Base-by-base conservation (phyloP, 345 rosid species). In the Brassica carinata region DNA sequence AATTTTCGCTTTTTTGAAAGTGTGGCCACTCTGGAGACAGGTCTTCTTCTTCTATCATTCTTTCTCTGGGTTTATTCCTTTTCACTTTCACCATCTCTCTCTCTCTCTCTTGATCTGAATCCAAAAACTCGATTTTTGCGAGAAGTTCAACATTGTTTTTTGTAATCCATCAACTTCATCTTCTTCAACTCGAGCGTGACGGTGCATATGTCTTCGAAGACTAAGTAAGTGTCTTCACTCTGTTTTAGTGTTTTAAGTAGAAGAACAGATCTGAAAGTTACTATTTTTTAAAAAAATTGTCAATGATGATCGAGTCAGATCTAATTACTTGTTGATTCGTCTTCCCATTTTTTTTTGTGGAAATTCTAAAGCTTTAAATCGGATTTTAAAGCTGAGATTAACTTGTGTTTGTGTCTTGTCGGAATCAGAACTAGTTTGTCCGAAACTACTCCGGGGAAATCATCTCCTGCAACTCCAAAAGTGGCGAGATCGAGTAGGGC, bases 401-500 rank as follows among this genome's bases (percentile, higher is more conserved):
- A 18, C 10, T 43, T 10, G 27, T 26, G 58, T 57, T 55, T 79
- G 10, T 51, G 79, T 69, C 70, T 74, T 75, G 55, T 29, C 79
- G 65, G 68, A 14, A 75, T 63, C 91, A 96, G 99, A 90, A 85
- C 94, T 75, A 82, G 88, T 73, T 73, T 88, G 63, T 85, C 89
- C 23, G 98, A 96, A 82, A 87, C 78, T 29, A 53, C 98, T 83
- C 88, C 92, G 55, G 84, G 71, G 65, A 93, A 90, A 83, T 75
- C 87, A 43, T 89, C 96, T 14, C 92, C 91, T 3, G 92, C 92
- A 34, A 88, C 94, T 78, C 91, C 98, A 4, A 88, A 87, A 85
- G 85, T 86, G 19, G 85, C 92, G 63, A 89, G 87, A 76, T 43
- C 85, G 71, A 87, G 84, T 34, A 85, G 89, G 53, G 89, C 90